Evolutionary conservation across 306 rosid genomes (phyloP).

Genomic region (Medicago ruthenica): DNA sequence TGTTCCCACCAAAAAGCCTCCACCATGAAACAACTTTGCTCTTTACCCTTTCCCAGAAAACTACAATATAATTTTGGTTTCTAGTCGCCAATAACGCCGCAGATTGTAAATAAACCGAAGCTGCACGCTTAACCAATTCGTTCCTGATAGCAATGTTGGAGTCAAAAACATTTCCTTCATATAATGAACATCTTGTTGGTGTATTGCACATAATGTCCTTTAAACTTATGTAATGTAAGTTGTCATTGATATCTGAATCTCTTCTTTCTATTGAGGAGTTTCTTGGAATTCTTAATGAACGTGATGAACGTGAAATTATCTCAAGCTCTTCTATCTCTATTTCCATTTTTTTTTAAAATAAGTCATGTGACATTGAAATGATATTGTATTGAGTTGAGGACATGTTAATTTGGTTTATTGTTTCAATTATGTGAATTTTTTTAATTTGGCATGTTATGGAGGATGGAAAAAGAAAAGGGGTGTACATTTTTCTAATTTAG

Average conservation of each 20-base stretch:
- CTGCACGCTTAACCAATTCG: slow-evolving; percentile 68
- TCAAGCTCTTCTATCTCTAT: slow-evolving; percentile 40
- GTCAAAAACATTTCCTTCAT: slow-evolving; percentile 54
- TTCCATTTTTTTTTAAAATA: slow-evolving; percentile 47
- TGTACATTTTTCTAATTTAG: slow-evolving; percentile 16
- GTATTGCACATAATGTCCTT: slow-evolving; percentile 62
- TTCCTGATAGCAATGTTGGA: slow-evolving; percentile 59
- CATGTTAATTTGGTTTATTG: slow-evolving; percentile 15
- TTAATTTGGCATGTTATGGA: background rate
- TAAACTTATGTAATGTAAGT: slow-evolving; percentile 65
- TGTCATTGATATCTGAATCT: slow-evolving; percentile 44
- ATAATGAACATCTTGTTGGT: slow-evolving; percentile 39
- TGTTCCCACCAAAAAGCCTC: slow-evolving; percentile 39
- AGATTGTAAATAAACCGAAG: slow-evolving; percentile 71
- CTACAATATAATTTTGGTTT: slow-evolving; percentile 45
- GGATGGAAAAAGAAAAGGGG: background rate
- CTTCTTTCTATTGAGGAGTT: slow-evolving; percentile 11
- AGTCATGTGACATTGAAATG: slow-evolving; percentile 32
- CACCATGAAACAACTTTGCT: slow-evolving; percentile 48
- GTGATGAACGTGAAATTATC: slow-evolving; percentile 3
- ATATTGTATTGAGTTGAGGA: slow-evolving; percentile 23
- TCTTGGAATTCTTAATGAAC: slow-evolving; percentile 38
- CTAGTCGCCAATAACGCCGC: slow-evolving; percentile 49
- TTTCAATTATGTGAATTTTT: background rate
- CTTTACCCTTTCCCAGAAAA: slow-evolving; percentile 57